Conservation (phyloP, 1,284 basidiomycete species). For the Stereum hirsutum region DNA sequence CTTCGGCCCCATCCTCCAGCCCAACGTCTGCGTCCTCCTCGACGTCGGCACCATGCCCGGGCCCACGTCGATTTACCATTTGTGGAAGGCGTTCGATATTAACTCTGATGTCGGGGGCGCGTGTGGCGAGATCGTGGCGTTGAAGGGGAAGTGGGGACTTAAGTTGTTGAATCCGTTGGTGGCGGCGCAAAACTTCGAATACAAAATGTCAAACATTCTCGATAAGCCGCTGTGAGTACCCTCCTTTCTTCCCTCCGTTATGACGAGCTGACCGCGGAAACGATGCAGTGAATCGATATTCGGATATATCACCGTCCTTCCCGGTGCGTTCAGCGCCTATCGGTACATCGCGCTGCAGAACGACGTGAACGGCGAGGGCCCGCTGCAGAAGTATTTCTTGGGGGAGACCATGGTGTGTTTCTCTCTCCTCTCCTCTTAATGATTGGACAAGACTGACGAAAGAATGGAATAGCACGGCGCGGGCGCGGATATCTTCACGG, state of each 20-base stretch:
- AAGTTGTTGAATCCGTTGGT: constrained; percentile 81
- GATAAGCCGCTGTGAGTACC: constrained; percentile 61
- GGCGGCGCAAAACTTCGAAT: constrained; percentile 92
- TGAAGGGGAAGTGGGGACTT: constrained; percentile 86
- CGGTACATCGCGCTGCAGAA: constrained; percentile 89
- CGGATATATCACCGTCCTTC: constrained; percentile 85
- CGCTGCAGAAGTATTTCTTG: constrained; percentile 94
- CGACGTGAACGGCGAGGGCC: constrained; percentile 77
- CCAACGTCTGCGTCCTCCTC: constrained; percentile 82
- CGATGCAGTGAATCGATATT: constrained; percentile 76
- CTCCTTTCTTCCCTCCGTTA: too few species aligned
- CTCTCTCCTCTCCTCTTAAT: neutral
- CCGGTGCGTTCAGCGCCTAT: constrained; percentile 94
- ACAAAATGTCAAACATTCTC: constrained; percentile 87
- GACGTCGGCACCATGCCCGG: constrained; percentile 92
- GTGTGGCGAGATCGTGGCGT: constrained; percentile 90
- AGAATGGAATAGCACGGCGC: constrained; percentile 45
- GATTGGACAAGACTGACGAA: neutral
- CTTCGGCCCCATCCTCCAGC: constrained; percentile 69
- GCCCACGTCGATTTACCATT: constrained; percentile 79
- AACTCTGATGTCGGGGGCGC: constrained; percentile 92
- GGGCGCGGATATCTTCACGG: constrained; percentile 93
- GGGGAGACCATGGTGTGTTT: constrained; percentile 68
- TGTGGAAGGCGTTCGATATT: constrained; percentile 94
- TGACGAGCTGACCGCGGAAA: neutral